Percentiles rank a stretch among this genome's conserved stretches.
Conservation (phyloP, 2,329 filamentous ascomycete genomes). For the Furcasterigmium furcatum region DNA sequence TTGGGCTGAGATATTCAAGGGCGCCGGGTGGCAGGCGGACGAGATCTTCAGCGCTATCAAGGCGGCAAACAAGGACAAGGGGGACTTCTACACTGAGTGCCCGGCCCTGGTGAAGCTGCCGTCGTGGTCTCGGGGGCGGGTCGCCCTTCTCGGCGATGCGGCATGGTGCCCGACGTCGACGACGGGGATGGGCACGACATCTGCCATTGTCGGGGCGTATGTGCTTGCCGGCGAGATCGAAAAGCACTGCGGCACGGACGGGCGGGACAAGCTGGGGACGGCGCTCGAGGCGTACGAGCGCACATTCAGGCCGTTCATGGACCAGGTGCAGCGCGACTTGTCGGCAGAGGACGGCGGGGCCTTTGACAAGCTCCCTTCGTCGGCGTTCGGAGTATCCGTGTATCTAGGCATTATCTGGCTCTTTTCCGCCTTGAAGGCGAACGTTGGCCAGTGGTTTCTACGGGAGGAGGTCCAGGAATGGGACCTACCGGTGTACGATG, state of each 20-base stretch:
- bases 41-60: slow-evolving; percentile 38
- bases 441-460: background rate
- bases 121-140: slow-evolving; percentile 27
- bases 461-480: background rate
- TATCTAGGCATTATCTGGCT: background rate
- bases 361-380: background rate
- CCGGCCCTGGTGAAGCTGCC: background rate
- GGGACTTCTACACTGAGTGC: background rate
- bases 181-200: slow-evolving; percentile 42
- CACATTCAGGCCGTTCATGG: background rate
- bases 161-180: slow-evolving; percentile 39
- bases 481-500: background rate
- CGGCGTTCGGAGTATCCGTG: background rate
- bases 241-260: slow-evolving; percentile 2
- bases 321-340: background rate
- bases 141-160: slow-evolving; percentile 45
- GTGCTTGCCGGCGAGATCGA: slow-evolving; percentile 45
- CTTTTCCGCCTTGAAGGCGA: background rate
- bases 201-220: slow-evolving; percentile 43
- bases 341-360: background rate
- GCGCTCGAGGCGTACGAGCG: background rate
- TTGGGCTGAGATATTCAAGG: slow-evolving; percentile 29
- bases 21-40: slow-evolving; percentile 40
- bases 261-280: background rate
- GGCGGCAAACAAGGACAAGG: slow-evolving; percentile 15